Conservation (phyloP, 2,329 filamentous ascomycete genomes). For the Penicillium digitatum region DNA sequence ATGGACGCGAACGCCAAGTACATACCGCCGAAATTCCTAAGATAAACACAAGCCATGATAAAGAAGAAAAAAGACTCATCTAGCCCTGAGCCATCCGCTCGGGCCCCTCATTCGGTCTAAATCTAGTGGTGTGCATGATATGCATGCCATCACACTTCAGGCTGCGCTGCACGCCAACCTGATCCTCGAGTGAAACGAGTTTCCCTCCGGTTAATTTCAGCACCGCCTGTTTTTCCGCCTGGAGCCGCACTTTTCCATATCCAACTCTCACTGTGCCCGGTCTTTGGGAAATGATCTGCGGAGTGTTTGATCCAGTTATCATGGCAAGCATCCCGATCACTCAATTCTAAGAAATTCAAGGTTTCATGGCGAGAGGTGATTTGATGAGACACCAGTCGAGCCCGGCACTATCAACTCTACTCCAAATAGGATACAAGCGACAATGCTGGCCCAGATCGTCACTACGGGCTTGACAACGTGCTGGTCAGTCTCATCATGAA, state of each 20-base stretch:
- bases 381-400: slow-evolving; percentile 15
- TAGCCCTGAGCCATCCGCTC: too few relatives aligned
- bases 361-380: slow-evolving; percentile 11
- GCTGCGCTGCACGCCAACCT: slow-evolving; percentile 55
- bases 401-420: not conserved
- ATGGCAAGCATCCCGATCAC: not conserved
- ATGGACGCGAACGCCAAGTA: not conserved
- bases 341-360: slow-evolving; percentile 15
- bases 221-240: slow-evolving; percentile 91
- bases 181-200: slow-evolving; percentile 96
- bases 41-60: too few relatives aligned
- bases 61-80: not conserved
- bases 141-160: not conserved
- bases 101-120: not conserved
- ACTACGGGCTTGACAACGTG: slow-evolving; percentile 10
- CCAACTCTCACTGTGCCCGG: slow-evolving; percentile 52
- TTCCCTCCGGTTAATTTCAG: slow-evolving; percentile 95
- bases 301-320: slow-evolving; percentile 13
- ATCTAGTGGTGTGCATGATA: not conserved
- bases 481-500: slow-evolving; percentile 9
- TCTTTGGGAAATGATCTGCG: slow-evolving; percentile 15
- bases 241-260: slow-evolving; percentile 87
- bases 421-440: slow-evolving; percentile 11
- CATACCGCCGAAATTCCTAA: not conserved
- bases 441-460: not conserved